Base-by-base conservation (phyloP, 2,329 filamentous ascomycete genomes). In the Tolypocladium tropicale region DNA sequence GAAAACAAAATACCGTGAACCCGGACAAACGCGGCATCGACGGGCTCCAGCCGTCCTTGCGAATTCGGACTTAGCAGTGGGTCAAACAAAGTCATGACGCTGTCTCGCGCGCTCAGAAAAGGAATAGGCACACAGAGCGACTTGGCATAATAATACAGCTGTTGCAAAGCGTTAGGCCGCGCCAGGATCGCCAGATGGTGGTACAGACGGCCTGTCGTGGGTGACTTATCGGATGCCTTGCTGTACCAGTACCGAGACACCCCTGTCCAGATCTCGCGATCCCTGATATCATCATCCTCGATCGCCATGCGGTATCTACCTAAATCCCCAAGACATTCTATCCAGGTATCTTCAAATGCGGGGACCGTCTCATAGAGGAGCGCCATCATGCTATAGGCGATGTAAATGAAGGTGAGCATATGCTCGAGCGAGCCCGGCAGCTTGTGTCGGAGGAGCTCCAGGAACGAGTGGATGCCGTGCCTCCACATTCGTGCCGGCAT, bases 401-500 rank as follows among this genome's bases (percentile, higher is more conserved):
- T 71, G 59, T 95, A 95, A 0, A 97, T 90, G 55, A 96, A 97
- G 0, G 85, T 84, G 0, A 96, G 74, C 91, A 97, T 96, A 55
- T 95, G 88, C 53, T 96, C 92, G 0, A 91, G 72, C 1, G 88
- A 91, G 0, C 78, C 78, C 0, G 92, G 93, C 0, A 96, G 74
- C 2, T 85, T 81, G 60, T 89, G 84, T 0, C 90, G 78, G 0
- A 95, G 70, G 0, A 95, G 68, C 61, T 95, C 90, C 0, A 95
- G 76, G 56, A 94, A 94, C 0, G 84, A 85, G 65, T 95, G 90
- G 4, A 97, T 96, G 0, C 89, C 93, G 63, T 95, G 89, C 0
- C 90, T 80, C 94, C 94, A 97, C 89, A 97, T 94, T 0, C 93
- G 77, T 0, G 89, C 90, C 0, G 93, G 92, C 90, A 97, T 96